Conservation (phyloP, 179 eudicot species). For the Pouteria campechiana region DNA sequence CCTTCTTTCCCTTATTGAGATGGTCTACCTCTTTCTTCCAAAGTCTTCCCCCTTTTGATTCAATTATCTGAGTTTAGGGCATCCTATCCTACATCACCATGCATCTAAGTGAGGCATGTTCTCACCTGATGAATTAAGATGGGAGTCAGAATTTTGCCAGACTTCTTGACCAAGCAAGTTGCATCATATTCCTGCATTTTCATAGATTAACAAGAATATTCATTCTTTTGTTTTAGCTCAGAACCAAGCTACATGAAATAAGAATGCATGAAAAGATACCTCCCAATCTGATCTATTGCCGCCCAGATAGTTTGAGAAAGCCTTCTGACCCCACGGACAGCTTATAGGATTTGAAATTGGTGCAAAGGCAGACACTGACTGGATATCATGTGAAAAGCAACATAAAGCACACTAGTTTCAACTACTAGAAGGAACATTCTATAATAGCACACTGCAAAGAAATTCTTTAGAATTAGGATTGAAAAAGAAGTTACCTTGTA, state of each 20-base stretch:
- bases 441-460: too few species aligned
- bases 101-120: background rate
- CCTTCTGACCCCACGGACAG: slow-evolving; percentile 99
- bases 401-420: background rate
- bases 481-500: slow-evolving; percentile 76
- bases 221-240: too few species aligned
- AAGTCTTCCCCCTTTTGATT: too few species aligned
- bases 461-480: too few species aligned
- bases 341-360: slow-evolving; percentile 74
- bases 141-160: slow-evolving; percentile 51
- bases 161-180: slow-evolving; percentile 62
- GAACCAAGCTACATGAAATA: background rate
- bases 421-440: too few species aligned
- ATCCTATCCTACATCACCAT: background rate
- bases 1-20: too few species aligned
- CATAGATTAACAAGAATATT: background rate
- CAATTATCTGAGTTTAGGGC: background rate
- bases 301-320: slow-evolving; percentile 88
- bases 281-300: slow-evolving; percentile 81
- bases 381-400: slow-evolving; percentile 9
- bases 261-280: slow-evolving; percentile 27
- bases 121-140: slow-evolving; percentile 91
- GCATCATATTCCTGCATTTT: slow-evolving; percentile 90
- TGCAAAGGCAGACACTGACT: slow-evolving; percentile 97
- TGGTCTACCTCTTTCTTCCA: too few species aligned